Base-by-base conservation (phyloP, 331 rosid genomes). In the Dryas integrifolia region DNA sequence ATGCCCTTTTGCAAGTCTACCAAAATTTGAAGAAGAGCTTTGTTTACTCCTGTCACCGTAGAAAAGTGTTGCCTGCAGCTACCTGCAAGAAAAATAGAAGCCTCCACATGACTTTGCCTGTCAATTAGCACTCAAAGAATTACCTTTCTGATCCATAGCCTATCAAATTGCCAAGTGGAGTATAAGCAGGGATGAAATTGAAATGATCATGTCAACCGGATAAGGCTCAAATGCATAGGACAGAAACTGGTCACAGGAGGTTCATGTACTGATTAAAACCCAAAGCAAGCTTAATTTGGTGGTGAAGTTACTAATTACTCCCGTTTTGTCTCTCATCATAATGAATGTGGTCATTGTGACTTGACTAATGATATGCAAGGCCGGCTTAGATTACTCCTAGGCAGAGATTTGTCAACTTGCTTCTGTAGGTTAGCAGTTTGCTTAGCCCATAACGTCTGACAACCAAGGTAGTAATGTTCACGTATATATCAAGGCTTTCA, bases 321-420 rank as follows among this genome's bases (percentile, higher is more conserved):
- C 35, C 35, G 35, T 1, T 9, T 9, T 58, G 11, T 58, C 11
- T 58, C 8, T 4, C 26, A 11, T 26, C 63, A 9, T 35, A 62
- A 41, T 62, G 30, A 62, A 7, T 13, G n/a, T 39, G 15, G 6
- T 35, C 47, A 39, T 40, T 30, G 48, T 58, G 63, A 26, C 63
- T 40, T 9, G 41, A 60, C 7, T 60, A 43, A 13, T 13, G 9
- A 64, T 51, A 45, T 18, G 9, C 38, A 64, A 64, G 73, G 74
- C 65, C 52, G 74, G 65, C 74, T 3, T 70, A 70, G 64, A 43
- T 55, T 56, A 66, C 24, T 24, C 47, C 44, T 5, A 48, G 71
- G 46, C 70, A 47, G 56, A 65, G 49, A 1, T 67, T 14, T 67
- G 72, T 67, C 72, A 50, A 49, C n/a, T 67, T 67, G 48, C 47